These are phyloP conservation scores for Epichloe typhina DNA, from an alignment of 2,329 filamentous ascomycete species.

Conservation along the genomic window DNA sequence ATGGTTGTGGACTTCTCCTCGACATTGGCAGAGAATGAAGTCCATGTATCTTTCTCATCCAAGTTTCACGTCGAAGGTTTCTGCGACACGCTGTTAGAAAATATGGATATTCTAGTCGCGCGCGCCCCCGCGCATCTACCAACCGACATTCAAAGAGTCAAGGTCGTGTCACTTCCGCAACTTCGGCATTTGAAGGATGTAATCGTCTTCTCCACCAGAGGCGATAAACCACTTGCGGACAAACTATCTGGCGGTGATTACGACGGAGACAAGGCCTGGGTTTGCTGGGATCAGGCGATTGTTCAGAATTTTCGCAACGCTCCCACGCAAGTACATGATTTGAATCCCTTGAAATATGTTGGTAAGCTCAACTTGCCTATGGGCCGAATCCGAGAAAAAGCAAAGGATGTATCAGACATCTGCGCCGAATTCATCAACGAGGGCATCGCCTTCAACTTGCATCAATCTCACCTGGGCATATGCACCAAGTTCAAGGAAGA, in stretches of 20 bases:
- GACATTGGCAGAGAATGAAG: constrained; percentile 47
- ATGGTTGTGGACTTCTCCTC: constrained; percentile 58
- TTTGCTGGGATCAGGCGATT: constrained; percentile 58
- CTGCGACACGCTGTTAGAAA: constrained; percentile 39
- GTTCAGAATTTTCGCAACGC: constrained; percentile 55
- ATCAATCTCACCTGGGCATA: constrained; percentile 44
- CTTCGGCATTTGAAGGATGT: constrained; percentile 63
- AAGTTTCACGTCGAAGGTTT: constrained; percentile 44
- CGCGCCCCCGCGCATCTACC: constrained; percentile 55
- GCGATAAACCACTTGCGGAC: constrained; percentile 48
- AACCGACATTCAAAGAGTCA: constrained; percentile 61
- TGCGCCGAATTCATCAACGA: constrained; percentile 33
- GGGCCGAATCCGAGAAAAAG: neutral
- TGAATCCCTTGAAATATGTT: constrained; percentile 30
- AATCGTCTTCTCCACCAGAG: constrained; percentile 59
- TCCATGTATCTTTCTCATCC: constrained; percentile 56
- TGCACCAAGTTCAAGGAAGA: constrained; percentile 53
- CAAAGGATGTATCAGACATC: constrained; percentile 3
- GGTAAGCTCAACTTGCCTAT: neutral
- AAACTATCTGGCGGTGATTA: constrained; percentile 71
- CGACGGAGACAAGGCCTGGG: constrained; percentile 66
- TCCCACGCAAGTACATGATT: constrained; percentile 9
- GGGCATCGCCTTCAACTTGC: constrained; percentile 45
- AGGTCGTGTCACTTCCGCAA: constrained; percentile 41
- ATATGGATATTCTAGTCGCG: constrained; percentile 50